Percentiles rank a stretch among this genome's conserved stretches.
Conservation (phyloP, 208 protist species). For the Giardia duodenalis region DNA sequence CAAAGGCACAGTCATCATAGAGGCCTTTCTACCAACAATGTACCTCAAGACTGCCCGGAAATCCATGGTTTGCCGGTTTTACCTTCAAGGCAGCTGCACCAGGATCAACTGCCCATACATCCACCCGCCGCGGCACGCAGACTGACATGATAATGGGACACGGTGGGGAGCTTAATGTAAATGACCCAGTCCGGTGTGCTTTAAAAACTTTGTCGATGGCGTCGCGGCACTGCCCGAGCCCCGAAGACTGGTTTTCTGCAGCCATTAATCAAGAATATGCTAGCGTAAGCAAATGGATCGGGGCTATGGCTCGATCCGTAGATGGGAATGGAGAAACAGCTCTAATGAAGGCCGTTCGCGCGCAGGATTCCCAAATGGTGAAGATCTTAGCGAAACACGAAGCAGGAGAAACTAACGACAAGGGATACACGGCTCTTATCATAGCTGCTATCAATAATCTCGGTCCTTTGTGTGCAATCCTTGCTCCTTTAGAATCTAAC, state of each 20-base stretch:
- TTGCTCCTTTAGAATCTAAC: not conserved
- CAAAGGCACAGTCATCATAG: not conserved
- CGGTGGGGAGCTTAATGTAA: no score
- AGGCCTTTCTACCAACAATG: not conserved
- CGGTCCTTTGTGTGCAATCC: not conserved
- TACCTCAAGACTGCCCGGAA: not conserved
- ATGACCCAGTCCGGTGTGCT: no score
- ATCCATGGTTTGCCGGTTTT: not conserved
- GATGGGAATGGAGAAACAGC: not conserved
- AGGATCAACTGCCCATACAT: not conserved
- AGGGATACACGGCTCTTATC: not conserved
- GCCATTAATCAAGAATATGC: not conserved
- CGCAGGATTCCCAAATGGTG: not conserved
- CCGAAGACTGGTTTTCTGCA: not conserved
- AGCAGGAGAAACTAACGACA: not conserved
- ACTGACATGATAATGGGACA: no score
- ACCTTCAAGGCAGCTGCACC: not conserved
- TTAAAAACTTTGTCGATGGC: no score
- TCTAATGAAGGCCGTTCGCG: not conserved
- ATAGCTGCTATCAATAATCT: not conserved
- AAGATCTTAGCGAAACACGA: not conserved
- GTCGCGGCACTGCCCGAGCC: no score
- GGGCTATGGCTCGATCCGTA: not conserved
- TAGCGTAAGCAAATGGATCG: not conserved
- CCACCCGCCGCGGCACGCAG: not conserved